Evolutionary conservation across 805 yeast species (phyloP), one percentile per base, ranked within the genome.

Genomic region (Candida adriatica): DNA sequence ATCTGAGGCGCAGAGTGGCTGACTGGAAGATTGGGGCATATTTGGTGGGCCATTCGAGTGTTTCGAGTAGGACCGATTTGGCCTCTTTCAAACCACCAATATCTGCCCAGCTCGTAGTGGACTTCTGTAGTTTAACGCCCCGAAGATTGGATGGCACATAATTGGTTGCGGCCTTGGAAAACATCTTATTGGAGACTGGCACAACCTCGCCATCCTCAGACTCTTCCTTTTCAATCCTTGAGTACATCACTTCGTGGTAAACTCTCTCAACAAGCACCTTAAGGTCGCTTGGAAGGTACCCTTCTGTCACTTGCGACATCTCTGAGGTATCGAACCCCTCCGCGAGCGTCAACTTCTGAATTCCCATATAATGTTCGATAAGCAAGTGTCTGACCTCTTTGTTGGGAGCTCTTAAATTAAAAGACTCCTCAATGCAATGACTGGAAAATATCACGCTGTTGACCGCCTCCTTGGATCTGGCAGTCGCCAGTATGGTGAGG

Each of bases 1-100:
- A 85, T 47, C 97, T 68, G 31, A 90, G 64, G 34, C 97, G 62
- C 31, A 90, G 61, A 0, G 97, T 95, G 48, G 95, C 85, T 39
- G 75, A 75, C 13, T 79, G 78, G 58, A 92, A 90, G n/a, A 90
- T 85, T 6, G 96, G 96, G 0, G 95, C 94, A 51, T 90, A 90
- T 48, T 79, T 86, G 2, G 95, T 85, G 2, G 98, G 98, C 96
- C 96, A 90, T 50, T 92, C 97, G 20, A 90, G 59, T 0, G 97
- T 92, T 51, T 90, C 97, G 31, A 86, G 55, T 8, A 90, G 58
- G 0, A 85, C 62, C 8, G 70, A 64, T 49, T 90, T 90, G 2
- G 94, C 92, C 11, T 75, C 80, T 13, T 60, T 60, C 33, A 90
- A 61, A 0, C 96, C 98, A 6, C 97, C 98, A 42, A 90, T 85